Evolutionary conservation across 331 rosid genomes (phyloP).

Genomic region (Malus hybrid): DNA sequence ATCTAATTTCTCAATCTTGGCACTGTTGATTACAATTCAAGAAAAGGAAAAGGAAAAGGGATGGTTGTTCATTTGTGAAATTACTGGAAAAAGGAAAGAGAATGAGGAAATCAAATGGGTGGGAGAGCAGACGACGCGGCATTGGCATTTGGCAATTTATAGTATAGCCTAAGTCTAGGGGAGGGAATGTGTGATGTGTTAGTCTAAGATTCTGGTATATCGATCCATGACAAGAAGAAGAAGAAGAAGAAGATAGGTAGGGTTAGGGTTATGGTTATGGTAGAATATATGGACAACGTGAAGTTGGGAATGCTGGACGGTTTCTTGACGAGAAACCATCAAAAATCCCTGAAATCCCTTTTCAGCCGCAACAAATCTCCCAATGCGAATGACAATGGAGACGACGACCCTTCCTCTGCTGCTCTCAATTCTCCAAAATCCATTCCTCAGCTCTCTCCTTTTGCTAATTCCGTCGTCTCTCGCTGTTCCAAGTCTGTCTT

Average conservation of each 20-base stretch:
- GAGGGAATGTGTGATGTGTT: too few relatives aligned
- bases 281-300: conserved; percentile 20
- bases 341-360: conserved; percentile 33
- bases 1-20: too few relatives aligned
- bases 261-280: too few relatives aligned
- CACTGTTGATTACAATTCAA: too few relatives aligned
- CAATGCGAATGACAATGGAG: not conserved
- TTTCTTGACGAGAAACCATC: conserved; percentile 28
- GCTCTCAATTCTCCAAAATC: conserved; percentile 26
- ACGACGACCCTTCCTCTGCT: not conserved
- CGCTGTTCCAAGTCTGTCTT: conserved; percentile 72
- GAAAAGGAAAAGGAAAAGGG: too few relatives aligned
- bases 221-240: not conserved
- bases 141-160: too few relatives aligned
- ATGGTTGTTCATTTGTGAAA: too few relatives aligned
- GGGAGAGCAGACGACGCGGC: too few relatives aligned
- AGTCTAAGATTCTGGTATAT: too few relatives aligned
- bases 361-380: conserved; percentile 34
- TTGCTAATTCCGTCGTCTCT: conserved; percentile 75
- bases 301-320: conserved; percentile 45
- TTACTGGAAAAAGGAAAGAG: too few relatives aligned
- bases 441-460: conserved; percentile 75
- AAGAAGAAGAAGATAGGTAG: not conserved
- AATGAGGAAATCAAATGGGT: too few relatives aligned
- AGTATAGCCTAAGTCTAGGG: too few relatives aligned